Base-by-base conservation (phyloP, 1,139 yeast species). In the Candida sanyaensis region DNA sequence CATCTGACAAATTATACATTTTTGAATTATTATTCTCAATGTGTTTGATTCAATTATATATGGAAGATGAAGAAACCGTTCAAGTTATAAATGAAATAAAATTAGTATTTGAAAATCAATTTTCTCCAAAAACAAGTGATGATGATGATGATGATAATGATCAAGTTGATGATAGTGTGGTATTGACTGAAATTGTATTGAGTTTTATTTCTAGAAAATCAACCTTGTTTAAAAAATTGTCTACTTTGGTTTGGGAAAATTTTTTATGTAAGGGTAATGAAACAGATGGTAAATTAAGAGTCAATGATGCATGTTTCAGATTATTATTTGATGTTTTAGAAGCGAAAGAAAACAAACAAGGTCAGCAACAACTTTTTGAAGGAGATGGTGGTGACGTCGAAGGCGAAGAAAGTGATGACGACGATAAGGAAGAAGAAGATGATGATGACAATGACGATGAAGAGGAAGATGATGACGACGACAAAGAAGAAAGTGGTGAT, bases 11-110 rank as follows among this genome's bases (percentile, higher is more conserved):
- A 40, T 62, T 67, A 10, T 62, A 61, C 46, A 71, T 77, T 46
- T 86, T 88, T 60, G 96, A 90, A 62, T 70, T 89, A 41, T 70
- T 93, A 43, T 82, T 88, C 50, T 86, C 97, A 0, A 81, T 89
- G 78, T 87, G 87, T 2, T 66, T 91, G 41, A 64, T 93, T 27
- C 97, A 91, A 62, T 75, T 92, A 38, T 91, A 85, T 60, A 72
- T 84, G 53, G 96, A 93, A 17, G 91, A 85, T 57, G 83, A 80
- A 46, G 98, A 92, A 53, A 86, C 96, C 0, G 82, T 87, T 4
- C 74, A 83, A 31, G 85, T 90, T 23, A 73, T 91, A 38, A 85
- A 83, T 36, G 99, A 92, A 61, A 69, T 92, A 47, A 83, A 77
- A 48, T 67, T 70, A 13, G 81, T 84, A 50, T 83, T 75, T 54